Base-by-base conservation (phyloP, 495 filamentous ascomycete genomes). In the Podospora didyma region DNA sequence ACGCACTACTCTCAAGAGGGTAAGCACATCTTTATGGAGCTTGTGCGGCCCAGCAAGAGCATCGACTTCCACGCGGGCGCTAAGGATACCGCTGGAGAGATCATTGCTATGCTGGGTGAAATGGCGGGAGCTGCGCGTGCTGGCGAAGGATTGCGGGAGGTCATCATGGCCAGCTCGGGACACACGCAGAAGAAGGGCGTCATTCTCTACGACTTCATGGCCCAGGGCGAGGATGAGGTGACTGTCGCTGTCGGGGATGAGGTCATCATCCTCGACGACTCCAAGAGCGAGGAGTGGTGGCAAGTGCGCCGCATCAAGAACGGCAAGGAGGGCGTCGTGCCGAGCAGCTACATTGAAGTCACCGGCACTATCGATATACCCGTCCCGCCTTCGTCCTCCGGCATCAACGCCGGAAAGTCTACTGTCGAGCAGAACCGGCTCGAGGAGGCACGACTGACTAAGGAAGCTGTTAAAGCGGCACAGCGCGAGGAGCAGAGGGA, bases 271-370 rank as follows among this genome's bases (percentile, higher is more conserved):
- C 64, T 97, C 39, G 93, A 99, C 65, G 92, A 96, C 67, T 83
- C 77, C 54, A 90, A 89, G 71, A 96, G 92, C 51, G 92, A 96
- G 46, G 94, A 99, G 68, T 99, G 94, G 94, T 97, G 95, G 93
- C 88, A 92, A 79, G 92, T 99, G 11, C 84, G 89, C 47, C 83
- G 92, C 28, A 59, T 96, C 48, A 92, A 91, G 75, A 97, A 92
- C 69, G 89, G 89, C 46, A 90, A 89, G 65, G 89, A 96, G 68
- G 95, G 94, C n/a, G 94, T 97, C 11, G 92, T 99, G n/a, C 94
- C 94, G 4, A 92, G 90, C 75, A 95, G 89, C 71, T 99, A 97
- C 69, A 86, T 97, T 49, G 94, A 99, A 69, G 76, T 95, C 26
- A 89, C 80, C 11, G 89, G 87, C 41, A 80, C 80, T 2, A 71